phyloP scores from a whole-genome alignment of 2,329 filamentous ascomycete genomes.

The Whalleya microplaca region DNA sequence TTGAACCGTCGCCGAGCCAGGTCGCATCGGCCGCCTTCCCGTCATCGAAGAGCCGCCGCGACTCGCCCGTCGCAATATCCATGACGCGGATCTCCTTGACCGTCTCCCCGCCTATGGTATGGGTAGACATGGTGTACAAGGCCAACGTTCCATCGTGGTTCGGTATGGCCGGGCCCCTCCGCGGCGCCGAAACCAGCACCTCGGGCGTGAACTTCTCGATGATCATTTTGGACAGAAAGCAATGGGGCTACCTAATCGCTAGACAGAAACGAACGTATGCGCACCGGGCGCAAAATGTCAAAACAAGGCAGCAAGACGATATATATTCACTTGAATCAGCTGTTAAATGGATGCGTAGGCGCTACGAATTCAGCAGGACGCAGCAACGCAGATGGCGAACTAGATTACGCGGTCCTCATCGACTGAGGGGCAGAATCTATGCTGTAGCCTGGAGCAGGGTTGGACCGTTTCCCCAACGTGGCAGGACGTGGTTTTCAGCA shows the following conservation, averaged over 20 bases:
- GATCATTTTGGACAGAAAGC: constrained; percentile 16
- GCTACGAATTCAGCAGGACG: not conserved
- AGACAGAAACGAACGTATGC: not conserved
- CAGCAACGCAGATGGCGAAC: constrained; percentile 13
- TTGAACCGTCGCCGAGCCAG: constrained; percentile 41
- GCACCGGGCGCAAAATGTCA: not conserved
- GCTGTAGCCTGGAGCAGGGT: not conserved
- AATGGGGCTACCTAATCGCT: no score
- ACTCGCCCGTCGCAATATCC: constrained; percentile 36
- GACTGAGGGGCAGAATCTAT: constrained; percentile 2
- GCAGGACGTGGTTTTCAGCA: not conserved
- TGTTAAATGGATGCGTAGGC: not conserved
- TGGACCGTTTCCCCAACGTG: not conserved
- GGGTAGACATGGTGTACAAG: constrained; percentile 45
- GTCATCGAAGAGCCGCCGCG: constrained; percentile 31
- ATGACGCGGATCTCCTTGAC: constrained; percentile 40
- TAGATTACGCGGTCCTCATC: constrained; percentile 16
- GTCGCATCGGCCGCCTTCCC: constrained; percentile 37
- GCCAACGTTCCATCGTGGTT: constrained; percentile 46
- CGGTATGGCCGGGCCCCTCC: constrained; percentile 41
- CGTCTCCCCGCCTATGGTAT: constrained; percentile 37
- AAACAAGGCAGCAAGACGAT: not conserved
- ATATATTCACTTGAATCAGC: not conserved
- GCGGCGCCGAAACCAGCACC: constrained; percentile 36
- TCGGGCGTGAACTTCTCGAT: constrained; percentile 39